Percentiles rank a stretch among this genome's conserved stretches.
Conservation (phyloP, 345 rosid species). For the Aegle marmelos region DNA sequence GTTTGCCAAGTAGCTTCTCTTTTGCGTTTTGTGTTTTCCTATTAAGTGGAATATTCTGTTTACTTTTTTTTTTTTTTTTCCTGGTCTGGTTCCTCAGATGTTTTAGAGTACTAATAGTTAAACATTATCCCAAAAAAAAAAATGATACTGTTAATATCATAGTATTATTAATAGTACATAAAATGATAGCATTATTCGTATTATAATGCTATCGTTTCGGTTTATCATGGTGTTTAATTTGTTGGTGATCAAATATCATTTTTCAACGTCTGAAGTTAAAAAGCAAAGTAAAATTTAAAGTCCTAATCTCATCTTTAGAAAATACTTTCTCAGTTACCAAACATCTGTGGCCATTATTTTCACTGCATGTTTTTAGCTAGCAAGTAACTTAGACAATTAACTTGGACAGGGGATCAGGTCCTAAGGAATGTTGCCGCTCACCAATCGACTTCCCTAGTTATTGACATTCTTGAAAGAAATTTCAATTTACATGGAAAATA, state of each 20-base stretch:
- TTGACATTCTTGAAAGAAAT: neutral
- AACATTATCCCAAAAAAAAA: too few species aligned
- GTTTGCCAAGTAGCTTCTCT: neutral
- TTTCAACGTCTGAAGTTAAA: neutral
- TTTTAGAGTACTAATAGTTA: too few species aligned
- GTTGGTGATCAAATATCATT: too few species aligned
- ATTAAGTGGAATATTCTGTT: slow-evolving; percentile 1
- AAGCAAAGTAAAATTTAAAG: neutral
- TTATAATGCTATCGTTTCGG: too few species aligned
- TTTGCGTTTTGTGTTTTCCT: neutral
- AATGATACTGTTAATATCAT: too few species aligned
- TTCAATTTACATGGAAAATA: neutral
- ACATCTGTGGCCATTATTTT: neutral
- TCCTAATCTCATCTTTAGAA: neutral
- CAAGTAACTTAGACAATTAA: neutral
- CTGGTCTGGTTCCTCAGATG: too few species aligned
- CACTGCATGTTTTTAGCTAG: neutral
- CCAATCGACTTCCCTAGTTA: neutral
- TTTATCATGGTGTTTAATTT: too few species aligned
- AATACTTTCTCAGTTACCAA: slow-evolving; percentile 2
- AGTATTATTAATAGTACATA: too few species aligned
- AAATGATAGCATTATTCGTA: too few species aligned
- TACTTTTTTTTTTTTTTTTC: neutral
- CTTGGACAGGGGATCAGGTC: neutral
- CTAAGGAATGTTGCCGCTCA: neutral